Evolutionary conservation across 2,329 filamentous ascomycete species (phyloP).

Genomic region (Trichocomaceae sp.): DNA sequence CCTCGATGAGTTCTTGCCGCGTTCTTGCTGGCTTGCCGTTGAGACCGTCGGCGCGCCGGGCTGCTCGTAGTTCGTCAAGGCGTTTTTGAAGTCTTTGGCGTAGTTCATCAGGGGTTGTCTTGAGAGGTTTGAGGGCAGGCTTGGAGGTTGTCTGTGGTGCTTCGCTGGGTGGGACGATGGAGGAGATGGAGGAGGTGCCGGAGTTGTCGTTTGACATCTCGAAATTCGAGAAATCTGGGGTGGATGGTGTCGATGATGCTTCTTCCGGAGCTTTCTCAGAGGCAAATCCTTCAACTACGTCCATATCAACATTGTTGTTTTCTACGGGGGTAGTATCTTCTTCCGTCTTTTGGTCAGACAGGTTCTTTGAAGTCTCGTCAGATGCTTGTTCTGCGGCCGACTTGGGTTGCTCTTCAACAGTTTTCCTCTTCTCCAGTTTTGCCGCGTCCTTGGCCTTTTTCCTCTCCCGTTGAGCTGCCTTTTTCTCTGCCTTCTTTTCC

Average conservation of each 20-base stretch:
- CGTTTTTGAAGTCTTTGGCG: slow-evolving; percentile 72
- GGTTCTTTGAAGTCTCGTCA: not conserved
- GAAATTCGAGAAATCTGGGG: slow-evolving; percentile 50
- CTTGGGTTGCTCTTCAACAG: slow-evolving; percentile 17
- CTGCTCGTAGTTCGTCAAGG: slow-evolving; percentile 76
- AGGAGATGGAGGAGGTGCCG: slow-evolving; percentile 62
- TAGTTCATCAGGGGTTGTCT: slow-evolving; percentile 66
- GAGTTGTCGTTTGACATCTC: slow-evolving; percentile 50
- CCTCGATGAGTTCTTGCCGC: slow-evolving; percentile 85
- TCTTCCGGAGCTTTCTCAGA: slow-evolving; percentile 18
- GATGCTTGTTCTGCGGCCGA: slow-evolving; percentile 13
- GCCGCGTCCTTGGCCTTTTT: slow-evolving; percentile 36
- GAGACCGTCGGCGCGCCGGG: slow-evolving; percentile 77
- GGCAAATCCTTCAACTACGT: slow-evolving; percentile 44
- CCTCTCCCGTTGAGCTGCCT: slow-evolving; percentile 28
- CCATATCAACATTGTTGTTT: slow-evolving; percentile 28
- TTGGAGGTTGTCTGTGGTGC: slow-evolving; percentile 22
- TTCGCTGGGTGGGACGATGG: slow-evolving; percentile 46
- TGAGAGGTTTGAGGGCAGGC: slow-evolving; percentile 52
- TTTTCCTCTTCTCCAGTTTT: slow-evolving; percentile 16
- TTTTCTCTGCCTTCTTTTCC: slow-evolving; percentile 43
- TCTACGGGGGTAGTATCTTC: slow-evolving; percentile 15
- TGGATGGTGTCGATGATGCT: slow-evolving; percentile 38
- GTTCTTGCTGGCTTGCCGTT: slow-evolving; percentile 78
- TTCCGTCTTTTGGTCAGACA: slow-evolving; percentile 20